phyloP scores from a whole-genome alignment of 352 stramenopile species.

The Globisporangium paddicum region DNA sequence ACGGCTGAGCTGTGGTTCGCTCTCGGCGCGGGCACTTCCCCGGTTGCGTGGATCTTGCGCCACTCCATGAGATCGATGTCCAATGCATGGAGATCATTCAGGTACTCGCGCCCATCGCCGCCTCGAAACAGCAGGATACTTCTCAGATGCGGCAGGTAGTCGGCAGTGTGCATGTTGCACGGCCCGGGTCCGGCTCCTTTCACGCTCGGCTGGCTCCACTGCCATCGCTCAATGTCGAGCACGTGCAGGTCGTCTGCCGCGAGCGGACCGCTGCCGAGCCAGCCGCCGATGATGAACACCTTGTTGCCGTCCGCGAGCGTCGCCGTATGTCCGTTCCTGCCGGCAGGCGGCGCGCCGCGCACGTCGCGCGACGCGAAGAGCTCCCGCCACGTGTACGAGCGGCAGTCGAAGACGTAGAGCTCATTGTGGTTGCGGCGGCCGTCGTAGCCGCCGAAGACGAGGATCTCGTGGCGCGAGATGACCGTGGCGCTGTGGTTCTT shows the following conservation, averaged over 20 bases:
- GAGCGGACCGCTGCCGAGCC: conserved; percentile 90
- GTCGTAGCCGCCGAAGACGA: conserved; percentile 95
- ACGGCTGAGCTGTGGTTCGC: conserved; percentile 95
- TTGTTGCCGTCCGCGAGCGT: conserved; percentile 82
- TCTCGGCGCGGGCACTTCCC: conserved; percentile 76
- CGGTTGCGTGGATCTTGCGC: conserved; percentile 72
- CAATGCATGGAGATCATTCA: conserved; percentile 95
- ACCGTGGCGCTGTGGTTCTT: conserved; percentile 86
- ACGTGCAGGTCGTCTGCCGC: conserved; percentile 92
- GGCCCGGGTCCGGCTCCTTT: conserved; percentile 61
- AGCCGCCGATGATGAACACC: conserved; percentile 94
- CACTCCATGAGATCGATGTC: conserved; percentile 88
- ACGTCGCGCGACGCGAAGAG: conserved; percentile 30
- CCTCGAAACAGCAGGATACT: conserved; percentile 94
- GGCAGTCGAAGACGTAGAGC: conserved; percentile 87
- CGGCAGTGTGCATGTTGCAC: conserved; percentile 98
- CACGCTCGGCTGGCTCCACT: conserved; percentile 49
- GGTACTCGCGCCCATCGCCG: conserved; percentile 92
- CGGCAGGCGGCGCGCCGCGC: conserved; percentile 55
- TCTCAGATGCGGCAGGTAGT: conserved; percentile 81
- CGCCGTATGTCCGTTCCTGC: conserved; percentile 94
- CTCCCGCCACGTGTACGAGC: conserved; percentile 64
- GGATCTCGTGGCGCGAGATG: conserved; percentile 47
- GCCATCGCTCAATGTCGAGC: conserved; percentile 77
- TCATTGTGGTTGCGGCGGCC: conserved; percentile 93